These are phyloP conservation scores for Annulohypoxylon bovei DNA, from an alignment of 495 filamentous ascomycete genomes.

Conservation along the genomic window DNA sequence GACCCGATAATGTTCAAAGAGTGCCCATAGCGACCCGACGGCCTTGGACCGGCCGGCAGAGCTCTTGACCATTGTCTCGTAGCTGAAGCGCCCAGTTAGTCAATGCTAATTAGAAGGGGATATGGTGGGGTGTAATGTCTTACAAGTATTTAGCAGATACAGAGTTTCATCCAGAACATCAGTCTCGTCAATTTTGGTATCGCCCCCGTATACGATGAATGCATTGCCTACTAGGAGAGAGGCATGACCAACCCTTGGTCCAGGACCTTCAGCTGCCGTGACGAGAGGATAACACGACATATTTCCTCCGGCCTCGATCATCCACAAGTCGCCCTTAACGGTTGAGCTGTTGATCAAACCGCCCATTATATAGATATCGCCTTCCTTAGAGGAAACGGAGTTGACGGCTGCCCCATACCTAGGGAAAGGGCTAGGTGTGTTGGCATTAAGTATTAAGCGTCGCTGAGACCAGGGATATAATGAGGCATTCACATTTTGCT, in stretches of 20 bases:
- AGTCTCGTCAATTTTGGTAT: slow-evolving; percentile 93
- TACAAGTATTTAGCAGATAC: slow-evolving; percentile 98
- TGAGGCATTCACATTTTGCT: slow-evolving; percentile 60
- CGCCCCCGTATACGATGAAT: slow-evolving; percentile 98
- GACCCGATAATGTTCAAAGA: slow-evolving; percentile 96
- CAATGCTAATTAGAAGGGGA: slow-evolving; percentile 4
- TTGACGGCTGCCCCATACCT: slow-evolving; percentile 98
- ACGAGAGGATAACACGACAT: slow-evolving; percentile 91
- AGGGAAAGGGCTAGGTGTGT: slow-evolving; percentile 89
- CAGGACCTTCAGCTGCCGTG: slow-evolving; percentile 92
- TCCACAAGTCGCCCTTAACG: slow-evolving; percentile 97
- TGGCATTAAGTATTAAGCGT: slow-evolving; percentile 82
- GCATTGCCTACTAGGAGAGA: slow-evolving; percentile 97
- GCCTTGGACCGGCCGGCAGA: slow-evolving; percentile 81
- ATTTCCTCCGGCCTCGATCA: slow-evolving; percentile 90
- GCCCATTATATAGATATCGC: slow-evolving; percentile 97
- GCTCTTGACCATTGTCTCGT: slow-evolving; percentile 98
- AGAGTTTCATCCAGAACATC: slow-evolving; percentile 94
- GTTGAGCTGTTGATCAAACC: slow-evolving; percentile 92
- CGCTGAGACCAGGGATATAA: slow-evolving; percentile 97
- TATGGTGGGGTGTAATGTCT: slow-evolving; percentile 48
- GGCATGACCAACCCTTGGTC: slow-evolving; percentile 93
- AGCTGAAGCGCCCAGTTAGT: slow-evolving; percentile 63
- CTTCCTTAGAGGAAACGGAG: slow-evolving; percentile 90
- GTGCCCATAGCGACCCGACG: slow-evolving; percentile 93